Evolutionary conservation across 2,329 filamentous ascomycete species (phyloP).

Genomic region (Fusarium sororula): DNA sequence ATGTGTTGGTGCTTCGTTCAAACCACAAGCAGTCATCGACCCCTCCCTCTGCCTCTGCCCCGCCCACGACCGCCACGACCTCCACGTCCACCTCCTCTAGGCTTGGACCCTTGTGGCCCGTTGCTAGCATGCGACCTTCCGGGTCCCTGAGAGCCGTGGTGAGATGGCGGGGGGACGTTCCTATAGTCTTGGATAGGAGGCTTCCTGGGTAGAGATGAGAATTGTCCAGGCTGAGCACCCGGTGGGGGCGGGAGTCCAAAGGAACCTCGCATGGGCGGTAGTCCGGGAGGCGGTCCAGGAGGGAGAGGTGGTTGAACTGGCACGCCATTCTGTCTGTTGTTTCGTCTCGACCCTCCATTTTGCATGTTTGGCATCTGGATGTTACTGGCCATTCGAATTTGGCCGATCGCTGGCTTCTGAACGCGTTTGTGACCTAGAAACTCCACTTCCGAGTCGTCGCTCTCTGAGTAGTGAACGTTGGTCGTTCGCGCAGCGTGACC

Average conservation of each 20-base stretch:
- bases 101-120: conserved; percentile 28
- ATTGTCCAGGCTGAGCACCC: conserved; percentile 30
- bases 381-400: conserved; percentile 53
- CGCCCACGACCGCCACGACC: conserved; percentile 42
- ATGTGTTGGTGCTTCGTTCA: not conserved
- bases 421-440: conserved; percentile 51
- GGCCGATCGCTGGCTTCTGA: conserved; percentile 45
- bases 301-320: conserved; percentile 50
- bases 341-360: conserved; percentile 20
- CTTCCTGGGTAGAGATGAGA: conserved; percentile 44
- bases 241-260: conserved; percentile 39
- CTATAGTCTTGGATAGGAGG: conserved; percentile 44
- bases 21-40: conserved; percentile 31
- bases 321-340: conserved; percentile 27
- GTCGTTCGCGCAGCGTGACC: conserved; percentile 49
- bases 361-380: conserved; percentile 49
- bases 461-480: conserved; percentile 57
- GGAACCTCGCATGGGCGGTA: conserved; percentile 36
- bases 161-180: conserved; percentile 43
- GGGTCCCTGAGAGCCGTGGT: conserved; percentile 24
- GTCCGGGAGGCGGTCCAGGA: conserved; percentile 49
- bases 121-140: conserved; percentile 22
- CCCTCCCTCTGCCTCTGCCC: conserved; percentile 44
- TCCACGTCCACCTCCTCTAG: conserved; percentile 37
- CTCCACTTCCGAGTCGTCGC: conserved; percentile 56